Percentiles rank a stretch among this genome's conserved stretches.
phyloP scores from a whole-genome alignment of 352 stramenopile species.

The Phytophthora pinifolia region DNA sequence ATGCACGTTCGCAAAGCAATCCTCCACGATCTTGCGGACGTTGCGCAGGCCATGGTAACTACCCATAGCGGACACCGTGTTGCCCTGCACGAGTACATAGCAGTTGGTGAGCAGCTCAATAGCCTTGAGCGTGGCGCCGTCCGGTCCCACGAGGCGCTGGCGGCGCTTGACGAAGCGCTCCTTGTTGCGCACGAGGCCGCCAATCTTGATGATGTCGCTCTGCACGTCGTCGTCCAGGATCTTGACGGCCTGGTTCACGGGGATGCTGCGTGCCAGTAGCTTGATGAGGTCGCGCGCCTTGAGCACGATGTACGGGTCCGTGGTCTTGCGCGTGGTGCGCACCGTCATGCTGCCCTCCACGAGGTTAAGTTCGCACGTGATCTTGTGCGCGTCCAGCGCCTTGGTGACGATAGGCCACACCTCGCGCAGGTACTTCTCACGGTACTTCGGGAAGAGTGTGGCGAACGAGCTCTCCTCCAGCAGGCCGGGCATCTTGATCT shows the following conservation, averaged over 20 bases:
- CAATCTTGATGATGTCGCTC: slow-evolving; percentile 99
- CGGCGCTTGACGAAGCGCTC: slow-evolving; percentile 99
- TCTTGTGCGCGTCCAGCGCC: slow-evolving; percentile 93
- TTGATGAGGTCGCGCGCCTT: slow-evolving; percentile 99
- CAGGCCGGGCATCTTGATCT: slow-evolving; percentile 76
- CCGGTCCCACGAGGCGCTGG: slow-evolving; percentile 96
- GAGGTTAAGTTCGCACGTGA: slow-evolving; percentile 98
- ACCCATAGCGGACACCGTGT: slow-evolving; percentile 95
- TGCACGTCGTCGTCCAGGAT: slow-evolving; percentile 98
- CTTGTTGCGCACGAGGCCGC: slow-evolving; percentile 98
- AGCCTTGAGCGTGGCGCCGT: slow-evolving; percentile 97
- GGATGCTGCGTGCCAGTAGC: slow-evolving; percentile 96
- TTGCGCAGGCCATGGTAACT: slow-evolving; percentile 92
- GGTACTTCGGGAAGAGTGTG: slow-evolving; percentile 99
- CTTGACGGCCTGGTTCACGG: slow-evolving; percentile 94
- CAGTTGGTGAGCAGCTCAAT: slow-evolving; percentile 99
- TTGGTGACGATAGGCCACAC: slow-evolving; percentile 99
- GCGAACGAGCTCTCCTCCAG: slow-evolving; percentile 99
- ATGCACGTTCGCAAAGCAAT: slow-evolving; percentile 99
- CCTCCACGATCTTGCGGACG: slow-evolving; percentile 96
- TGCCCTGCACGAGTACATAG: slow-evolving; percentile 99
- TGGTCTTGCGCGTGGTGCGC: slow-evolving; percentile 95
- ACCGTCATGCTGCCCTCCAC: slow-evolving; percentile 95
- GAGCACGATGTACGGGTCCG: slow-evolving; percentile 98
- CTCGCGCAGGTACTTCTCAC: slow-evolving; percentile 99